Evolutionary conservation across 2,329 filamentous ascomycete genomes (phyloP).

Genomic region (Cercospora beticola): DNA sequence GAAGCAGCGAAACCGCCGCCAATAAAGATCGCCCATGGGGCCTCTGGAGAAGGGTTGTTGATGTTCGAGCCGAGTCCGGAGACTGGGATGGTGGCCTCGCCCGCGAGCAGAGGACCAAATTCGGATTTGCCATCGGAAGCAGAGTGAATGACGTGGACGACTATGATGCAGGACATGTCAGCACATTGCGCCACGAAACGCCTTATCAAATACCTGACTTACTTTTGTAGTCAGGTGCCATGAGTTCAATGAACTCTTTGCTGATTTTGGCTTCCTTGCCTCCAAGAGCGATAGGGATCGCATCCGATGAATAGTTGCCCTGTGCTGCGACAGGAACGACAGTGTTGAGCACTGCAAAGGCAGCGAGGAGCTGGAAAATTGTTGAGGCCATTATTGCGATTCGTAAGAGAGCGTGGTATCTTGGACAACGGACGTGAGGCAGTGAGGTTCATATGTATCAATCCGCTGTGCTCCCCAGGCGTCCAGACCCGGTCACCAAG

Average conservation of each 20-base stretch:
- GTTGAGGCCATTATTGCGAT: neutral
- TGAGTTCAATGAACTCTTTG: constrained; percentile 21
- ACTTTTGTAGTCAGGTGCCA: constrained; percentile 30
- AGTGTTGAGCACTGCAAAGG: neutral
- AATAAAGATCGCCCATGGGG: constrained; percentile 28
- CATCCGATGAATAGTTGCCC: neutral
- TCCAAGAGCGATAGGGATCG: constrained; percentile 28
- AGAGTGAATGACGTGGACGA: constrained; percentile 30
- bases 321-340: neutral
- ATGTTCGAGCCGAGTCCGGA: constrained; percentile 27
- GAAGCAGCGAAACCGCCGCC: constrained; percentile 28
- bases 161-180: constrained; percentile 15
- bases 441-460: neutral
- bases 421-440: neutral
- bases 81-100: constrained; percentile 21
- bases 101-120: constrained; percentile 24
- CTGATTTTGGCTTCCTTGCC: constrained; percentile 29
- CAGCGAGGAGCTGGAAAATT: neutral
- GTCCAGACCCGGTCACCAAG: neutral
- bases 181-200: neutral
- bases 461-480: neutral
- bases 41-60: constrained; percentile 13
- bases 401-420: neutral
- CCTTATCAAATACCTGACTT: neutral
- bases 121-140: constrained; percentile 23